A percentile compares a stretch with the other conserved stretches of the same genome.
Conservation (phyloP, 2,329 filamentous ascomycete genomes). For the Diaporthe humulicola region DNA sequence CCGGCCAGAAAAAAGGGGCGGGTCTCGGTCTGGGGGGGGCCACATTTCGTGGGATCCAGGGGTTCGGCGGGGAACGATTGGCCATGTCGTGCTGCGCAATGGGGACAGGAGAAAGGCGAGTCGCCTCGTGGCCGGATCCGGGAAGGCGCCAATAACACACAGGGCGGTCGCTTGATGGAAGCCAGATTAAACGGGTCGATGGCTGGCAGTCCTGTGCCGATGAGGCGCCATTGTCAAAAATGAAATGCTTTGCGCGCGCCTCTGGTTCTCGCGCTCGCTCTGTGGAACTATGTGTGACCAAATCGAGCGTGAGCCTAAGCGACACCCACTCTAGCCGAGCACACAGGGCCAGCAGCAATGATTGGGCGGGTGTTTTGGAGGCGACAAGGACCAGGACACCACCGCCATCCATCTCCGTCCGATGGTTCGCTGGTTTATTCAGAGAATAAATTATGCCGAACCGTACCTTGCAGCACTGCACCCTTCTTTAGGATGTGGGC, state of each 20-base stretch:
- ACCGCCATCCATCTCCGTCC: not conserved
- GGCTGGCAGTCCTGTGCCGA: not conserved
- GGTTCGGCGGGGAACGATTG: conserved; percentile 38
- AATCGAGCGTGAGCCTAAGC: not conserved
- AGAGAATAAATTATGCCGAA: conserved; percentile 12
- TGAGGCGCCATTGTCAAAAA: conserved; percentile 9
- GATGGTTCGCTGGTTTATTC: conserved; percentile 5
- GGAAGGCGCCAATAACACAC: conserved; percentile 12
- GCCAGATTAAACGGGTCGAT: conserved; percentile 15
- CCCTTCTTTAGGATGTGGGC: conserved; percentile 7
- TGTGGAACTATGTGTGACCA: conserved; percentile 8
- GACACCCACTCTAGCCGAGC: not conserved
- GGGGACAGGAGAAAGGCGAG: conserved; percentile 27
- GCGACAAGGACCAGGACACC: conserved; percentile 11
- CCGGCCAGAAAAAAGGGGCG: conserved; percentile 35
- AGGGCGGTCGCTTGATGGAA: conserved; percentile 13
- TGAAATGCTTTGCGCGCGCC: conserved; percentile 19
- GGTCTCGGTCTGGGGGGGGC: conserved; percentile 24
- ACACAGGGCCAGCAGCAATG: not conserved
- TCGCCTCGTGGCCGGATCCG: conserved; percentile 26
- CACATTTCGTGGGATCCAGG: conserved; percentile 32
- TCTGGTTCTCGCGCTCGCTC: conserved; percentile 1
- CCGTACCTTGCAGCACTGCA: conserved; percentile 9
- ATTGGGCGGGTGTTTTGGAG: conserved; percentile 21
- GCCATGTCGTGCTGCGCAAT: conserved; percentile 16